Evolutionary conservation across 2,329 filamentous ascomycete genomes (phyloP), one percentile per base, ranked within the genome.

Genomic region (Lachnellula cervina): DNA sequence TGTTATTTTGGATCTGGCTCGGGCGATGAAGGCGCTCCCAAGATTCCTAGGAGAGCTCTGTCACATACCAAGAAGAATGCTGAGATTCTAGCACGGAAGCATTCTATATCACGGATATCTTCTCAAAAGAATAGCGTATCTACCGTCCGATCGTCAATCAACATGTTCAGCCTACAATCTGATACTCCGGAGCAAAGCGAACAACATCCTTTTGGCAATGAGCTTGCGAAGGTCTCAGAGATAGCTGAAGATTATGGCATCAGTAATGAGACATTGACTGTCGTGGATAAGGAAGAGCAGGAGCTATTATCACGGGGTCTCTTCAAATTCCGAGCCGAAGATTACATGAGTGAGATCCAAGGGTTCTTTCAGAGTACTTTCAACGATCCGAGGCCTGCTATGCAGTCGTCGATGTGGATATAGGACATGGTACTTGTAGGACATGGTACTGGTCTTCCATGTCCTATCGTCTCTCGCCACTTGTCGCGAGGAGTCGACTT

Each of bases 141-240:
- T 59, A 80, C 82, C 61, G 82, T 81, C 19, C 76, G 82, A 28
- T 79, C 81, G 9, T 80, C 81, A 16, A 56, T 64, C 34, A 63
- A 65, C n/a, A 67, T 69, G 64, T 69, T 70, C 51, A 54, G 53
- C 34, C 32, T 61, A 11, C 57, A 61, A 6, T 23, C 58, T 5
- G 60, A 62, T 66, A 61, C 55, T 59, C 38, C 72, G 73, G 54
- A 76, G 76, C 58, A 74, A 71, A 25, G 7, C 4, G 23, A 76
- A 76, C 58, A 74, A 70, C 83, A 94, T 70, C 93, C 93, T 0
- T 97, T 97, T 66, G 90, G 90, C 52, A 86, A 87, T 50, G 94
- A 99, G 73, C 77, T 97, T 52, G 90, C 90, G 55, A 88, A 97
- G 73, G 89, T 97, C 23, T 90, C 91, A 52, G 94, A 97, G 73